Evolutionary conservation across 78 protist species (phyloP).

Genomic region (Planoprotostelium fungivorum): DNA sequence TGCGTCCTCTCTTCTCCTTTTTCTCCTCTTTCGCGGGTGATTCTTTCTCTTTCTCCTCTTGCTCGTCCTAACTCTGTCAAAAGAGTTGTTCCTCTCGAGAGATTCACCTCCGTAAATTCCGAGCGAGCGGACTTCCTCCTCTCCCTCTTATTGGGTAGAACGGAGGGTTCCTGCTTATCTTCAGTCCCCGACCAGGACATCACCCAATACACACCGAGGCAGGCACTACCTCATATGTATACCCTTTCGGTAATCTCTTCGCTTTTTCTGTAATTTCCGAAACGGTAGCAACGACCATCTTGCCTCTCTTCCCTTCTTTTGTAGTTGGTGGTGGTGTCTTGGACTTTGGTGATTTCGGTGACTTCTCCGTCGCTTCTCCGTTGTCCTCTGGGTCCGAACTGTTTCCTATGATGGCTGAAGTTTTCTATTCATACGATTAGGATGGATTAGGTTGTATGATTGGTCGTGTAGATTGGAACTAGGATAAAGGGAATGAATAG

Average conservation of each 20-base stretch:
- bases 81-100: neutral
- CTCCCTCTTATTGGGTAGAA: neutral
- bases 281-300: neutral
- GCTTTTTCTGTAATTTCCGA: neutral
- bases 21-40: too few relatives aligned
- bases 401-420: neutral
- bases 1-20: neutral
- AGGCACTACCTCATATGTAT: neutral
- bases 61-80: neutral
- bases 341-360: neutral
- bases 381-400: neutral
- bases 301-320: too few relatives aligned
- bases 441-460: too few relatives aligned
- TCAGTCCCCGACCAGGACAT: too few relatives aligned
- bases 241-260: neutral
- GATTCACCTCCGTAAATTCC: neutral
- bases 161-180: neutral
- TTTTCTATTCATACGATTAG: neutral
- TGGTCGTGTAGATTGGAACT: too few relatives aligned
- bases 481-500: too few relatives aligned
- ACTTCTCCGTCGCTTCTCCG: neutral
- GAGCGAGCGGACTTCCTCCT: neutral
- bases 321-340: neutral
- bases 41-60: neutral
- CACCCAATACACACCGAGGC: too few relatives aligned